A percentile compares a stretch with the other conserved stretches of the same genome.
Evolutionary conservation across 768 basidiomycete species (phyloP).

Genomic region (Hirschioporus abietinus): DNA sequence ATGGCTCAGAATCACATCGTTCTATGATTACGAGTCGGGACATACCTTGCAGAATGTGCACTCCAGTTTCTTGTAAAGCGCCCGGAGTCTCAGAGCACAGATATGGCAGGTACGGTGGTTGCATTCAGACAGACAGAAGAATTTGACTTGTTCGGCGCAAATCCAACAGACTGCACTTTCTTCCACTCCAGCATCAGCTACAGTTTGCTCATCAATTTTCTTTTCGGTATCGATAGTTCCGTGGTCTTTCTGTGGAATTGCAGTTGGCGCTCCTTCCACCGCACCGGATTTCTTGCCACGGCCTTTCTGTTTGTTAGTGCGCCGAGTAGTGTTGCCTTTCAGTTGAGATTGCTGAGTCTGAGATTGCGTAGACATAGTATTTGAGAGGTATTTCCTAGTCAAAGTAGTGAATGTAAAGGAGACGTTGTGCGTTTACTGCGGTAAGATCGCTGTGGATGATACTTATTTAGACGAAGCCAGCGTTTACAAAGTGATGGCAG

Average conservation of each 20-base stretch:
- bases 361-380: conserved; percentile 2
- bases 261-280: neutral
- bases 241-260: conserved; percentile 7
- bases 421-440: neutral
- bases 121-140: conserved; percentile 83
- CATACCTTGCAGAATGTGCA: conserved; percentile 96
- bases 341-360: neutral
- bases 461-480: neutral
- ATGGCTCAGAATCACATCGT: neutral
- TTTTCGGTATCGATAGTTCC: conserved; percentile 8
- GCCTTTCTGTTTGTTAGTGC: conserved; percentile 3
- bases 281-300: neutral
- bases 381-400: neutral
- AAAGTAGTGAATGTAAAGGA: neutral
- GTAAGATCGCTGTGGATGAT: neutral
- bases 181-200: conserved; percentile 16
- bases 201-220: neutral
- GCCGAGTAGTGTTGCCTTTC: neutral
- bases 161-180: conserved; percentile 74
- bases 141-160: conserved; percentile 91
- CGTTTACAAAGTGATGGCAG: neutral
- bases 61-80: conserved; percentile 88
- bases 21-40: neutral
- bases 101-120: conserved; percentile 95
- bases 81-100: conserved; percentile 81